Percentiles rank a stretch among this genome's conserved stretches.
Evolutionary conservation across 345 rosid genomes (phyloP).

Genomic region (Carallia brachiata): DNA sequence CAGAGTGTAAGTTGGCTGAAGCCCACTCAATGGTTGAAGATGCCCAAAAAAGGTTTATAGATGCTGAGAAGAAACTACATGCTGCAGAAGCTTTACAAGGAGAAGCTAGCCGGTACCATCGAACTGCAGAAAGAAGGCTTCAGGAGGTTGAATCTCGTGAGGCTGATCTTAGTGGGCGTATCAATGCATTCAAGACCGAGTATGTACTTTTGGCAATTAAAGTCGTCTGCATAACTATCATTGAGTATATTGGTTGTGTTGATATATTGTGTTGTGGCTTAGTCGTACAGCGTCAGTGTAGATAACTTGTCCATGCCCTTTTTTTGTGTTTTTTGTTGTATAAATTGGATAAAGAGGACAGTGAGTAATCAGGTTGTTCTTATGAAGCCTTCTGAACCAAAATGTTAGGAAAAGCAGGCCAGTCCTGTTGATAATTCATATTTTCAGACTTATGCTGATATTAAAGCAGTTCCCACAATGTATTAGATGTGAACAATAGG

Average conservation of each 20-base stretch:
- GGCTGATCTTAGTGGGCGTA: conserved; percentile 66
- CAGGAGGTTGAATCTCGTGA: conserved; percentile 81
- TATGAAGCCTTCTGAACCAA: too few species aligned
- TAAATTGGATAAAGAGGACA: too few species aligned
- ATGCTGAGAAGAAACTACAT: conserved; percentile 59
- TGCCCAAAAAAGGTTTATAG: conserved; percentile 57
- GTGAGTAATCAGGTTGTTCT: too few species aligned
- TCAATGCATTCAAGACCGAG: conserved; percentile 66
- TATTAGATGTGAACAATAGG: too few species aligned
- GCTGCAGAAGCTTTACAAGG: conserved; percentile 73
- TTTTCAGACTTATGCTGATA: background rate
- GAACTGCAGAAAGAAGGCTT: conserved; percentile 79
- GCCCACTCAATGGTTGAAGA: conserved; percentile 64
- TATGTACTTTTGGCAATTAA: conserved; percentile 34
- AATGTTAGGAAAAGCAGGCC: too few species aligned
- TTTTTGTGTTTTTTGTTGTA: too few species aligned
- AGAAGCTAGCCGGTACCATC: conserved; percentile 63
- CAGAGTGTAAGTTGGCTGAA: conserved; percentile 61
- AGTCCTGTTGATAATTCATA: background rate
- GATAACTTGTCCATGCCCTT: too few species aligned
- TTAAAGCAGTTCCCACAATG: background rate
- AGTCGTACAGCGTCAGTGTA: too few species aligned
- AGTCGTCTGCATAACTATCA: too few species aligned
- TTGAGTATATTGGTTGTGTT: too few species aligned
- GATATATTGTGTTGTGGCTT: too few species aligned